Base-by-base conservation (phyloP, 2,329 filamentous ascomycete genomes). In the Aspergillus quadricinctus region DNA sequence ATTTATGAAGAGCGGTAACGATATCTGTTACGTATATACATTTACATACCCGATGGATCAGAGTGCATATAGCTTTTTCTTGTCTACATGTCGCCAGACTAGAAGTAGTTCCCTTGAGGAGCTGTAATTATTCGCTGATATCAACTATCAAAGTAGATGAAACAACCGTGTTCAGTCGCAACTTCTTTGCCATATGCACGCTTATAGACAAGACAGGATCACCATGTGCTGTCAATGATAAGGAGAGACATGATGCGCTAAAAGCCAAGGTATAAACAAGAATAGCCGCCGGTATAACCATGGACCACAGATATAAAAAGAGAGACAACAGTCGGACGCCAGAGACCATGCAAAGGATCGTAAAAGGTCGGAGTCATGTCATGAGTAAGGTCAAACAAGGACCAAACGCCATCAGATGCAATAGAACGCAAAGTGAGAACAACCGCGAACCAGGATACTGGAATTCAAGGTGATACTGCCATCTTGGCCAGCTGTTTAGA, bases 401-500 rank as follows among this genome's bases (percentile, higher is more conserved):
- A 45, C 6, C 11, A 46, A 27, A 46, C 43, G 43, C 43, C 43
- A 23, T 46, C 21, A 45, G 23, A 46, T 46, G 43, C 43, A 46
- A 23, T n/a, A 5, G 23, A 46, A 23, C 21, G 21, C 21, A 46
- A 23, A 27, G 31, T 37, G 31, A 37, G 31, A 14, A 37, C 14
- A 37, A 37, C 31, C 31, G 3, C 5, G 17, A 17, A 37, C 5
- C 5, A 17, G 31, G 14, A 37, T 37, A 37, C 7, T 45, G 35
- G 4, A 37, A 8, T 37, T 45, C 41, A 7, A 23, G 41, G 11
- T 23, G 40, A 21, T 5, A 35, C 14, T 35, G n/a, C 7, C 40
- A 17, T 21, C 4, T 43, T 43, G n/a, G 0, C n/a, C 40, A n/a
- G 40, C 40, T 21, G 31, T 37, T 66, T 69, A 76, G 35, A 76